phyloP scores from a whole-genome alignment of 768 basidiomycete genomes.

The Phaffia tasmanica region DNA sequence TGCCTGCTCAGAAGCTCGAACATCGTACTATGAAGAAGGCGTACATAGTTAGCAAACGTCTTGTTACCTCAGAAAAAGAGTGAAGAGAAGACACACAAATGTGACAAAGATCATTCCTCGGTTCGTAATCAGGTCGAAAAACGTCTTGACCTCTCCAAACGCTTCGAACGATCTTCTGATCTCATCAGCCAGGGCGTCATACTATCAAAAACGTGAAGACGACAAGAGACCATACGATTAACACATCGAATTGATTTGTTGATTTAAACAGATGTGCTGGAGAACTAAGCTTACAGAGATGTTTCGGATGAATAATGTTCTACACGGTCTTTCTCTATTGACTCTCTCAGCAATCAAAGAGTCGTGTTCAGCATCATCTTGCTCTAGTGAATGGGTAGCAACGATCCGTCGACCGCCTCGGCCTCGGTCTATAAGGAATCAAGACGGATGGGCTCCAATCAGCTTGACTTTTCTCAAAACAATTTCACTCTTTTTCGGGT shows the following conservation, averaged over 20 bases:
- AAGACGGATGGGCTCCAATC: no score
- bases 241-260: neutral
- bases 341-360: constrained; percentile 89
- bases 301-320: constrained; percentile 93
- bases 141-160: constrained; percentile 91
- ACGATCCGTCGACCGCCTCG: neutral
- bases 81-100: constrained; percentile 56
- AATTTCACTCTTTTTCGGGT: no score
- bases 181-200: constrained; percentile 45
- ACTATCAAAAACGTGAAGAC: constrained; percentile 29
- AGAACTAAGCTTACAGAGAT: constrained; percentile 70
- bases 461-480: no score
- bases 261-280: neutral
- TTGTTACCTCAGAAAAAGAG: neutral
- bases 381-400: neutral
- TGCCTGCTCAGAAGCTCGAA: constrained; percentile 84
- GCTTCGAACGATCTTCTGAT: constrained; percentile 78
- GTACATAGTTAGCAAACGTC: neutral
- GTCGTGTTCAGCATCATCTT: constrained; percentile 46
- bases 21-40: constrained; percentile 55
- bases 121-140: constrained; percentile 86
- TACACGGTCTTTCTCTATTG: constrained; percentile 83
- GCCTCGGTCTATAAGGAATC: neutral
- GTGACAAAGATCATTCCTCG: constrained; percentile 99
- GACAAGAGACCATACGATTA: neutral